Evolutionary conservation across 73 alveolate genomes (phyloP).

Genomic region (Uronychia binucleata): DNA sequence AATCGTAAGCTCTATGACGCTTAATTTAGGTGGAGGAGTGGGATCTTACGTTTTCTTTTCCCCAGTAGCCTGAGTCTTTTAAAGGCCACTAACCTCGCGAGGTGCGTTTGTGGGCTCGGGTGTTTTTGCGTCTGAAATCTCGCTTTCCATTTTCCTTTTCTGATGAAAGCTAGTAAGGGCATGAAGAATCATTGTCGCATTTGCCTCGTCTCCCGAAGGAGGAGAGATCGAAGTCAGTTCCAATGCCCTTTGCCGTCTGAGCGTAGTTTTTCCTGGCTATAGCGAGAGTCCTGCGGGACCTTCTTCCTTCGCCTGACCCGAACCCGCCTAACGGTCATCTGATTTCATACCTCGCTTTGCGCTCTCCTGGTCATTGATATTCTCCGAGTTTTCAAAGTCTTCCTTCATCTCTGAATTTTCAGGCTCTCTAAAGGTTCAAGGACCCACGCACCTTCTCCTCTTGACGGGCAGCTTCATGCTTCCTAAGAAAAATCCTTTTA

Average conservation of each 20-base stretch:
- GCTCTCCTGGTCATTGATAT: not conserved
- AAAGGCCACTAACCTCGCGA: not conserved
- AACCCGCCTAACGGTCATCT: slow-evolving; percentile 1
- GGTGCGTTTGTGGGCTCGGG: not conserved
- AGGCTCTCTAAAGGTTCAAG: not conserved
- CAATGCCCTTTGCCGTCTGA: not conserved
- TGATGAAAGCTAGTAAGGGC: not conserved
- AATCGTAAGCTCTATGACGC: not conserved
- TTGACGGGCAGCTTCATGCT: not conserved
- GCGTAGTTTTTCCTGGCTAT: not conserved
- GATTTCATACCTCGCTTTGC: not conserved
- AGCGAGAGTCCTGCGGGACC: slow-evolving; percentile 1
- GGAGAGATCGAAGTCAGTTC: not conserved
- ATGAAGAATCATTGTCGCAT: not conserved
- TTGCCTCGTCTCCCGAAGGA: not conserved
- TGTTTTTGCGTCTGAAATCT: not conserved
- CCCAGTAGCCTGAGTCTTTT: not conserved
- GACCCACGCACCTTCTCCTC: not conserved
- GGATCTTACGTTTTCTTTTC: not conserved
- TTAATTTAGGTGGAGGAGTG: not conserved
- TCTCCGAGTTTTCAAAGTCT: not conserved
- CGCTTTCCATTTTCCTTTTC: not conserved
- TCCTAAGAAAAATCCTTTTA: not conserved
- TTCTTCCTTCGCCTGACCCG: not conserved
- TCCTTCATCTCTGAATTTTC: not conserved